A percentile compares a stretch with the other conserved stretches of the same genome.
Conservation (phyloP, 2,329 filamentous ascomycete species). For the Canariomyces notabilis region DNA sequence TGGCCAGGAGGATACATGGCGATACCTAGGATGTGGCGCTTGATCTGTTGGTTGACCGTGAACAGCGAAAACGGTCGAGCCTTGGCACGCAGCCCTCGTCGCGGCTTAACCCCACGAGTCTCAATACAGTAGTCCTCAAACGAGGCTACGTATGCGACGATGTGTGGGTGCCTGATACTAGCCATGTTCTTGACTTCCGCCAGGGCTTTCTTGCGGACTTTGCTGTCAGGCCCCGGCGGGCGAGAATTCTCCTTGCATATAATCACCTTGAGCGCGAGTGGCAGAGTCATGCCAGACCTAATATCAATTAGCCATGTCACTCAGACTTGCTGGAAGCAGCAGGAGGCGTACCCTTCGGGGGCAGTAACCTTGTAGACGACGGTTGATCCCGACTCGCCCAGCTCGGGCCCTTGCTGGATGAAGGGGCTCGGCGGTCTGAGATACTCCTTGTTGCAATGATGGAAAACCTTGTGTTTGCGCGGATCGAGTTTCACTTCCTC, state of each 20-base stretch:
- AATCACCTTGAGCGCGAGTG: conserved; percentile 26
- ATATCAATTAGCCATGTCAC: no score
- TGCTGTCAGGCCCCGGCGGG: conserved; percentile 23
- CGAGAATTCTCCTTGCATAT: conserved; percentile 21
- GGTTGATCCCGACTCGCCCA: conserved; percentile 24
- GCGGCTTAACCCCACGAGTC: conserved; percentile 10
- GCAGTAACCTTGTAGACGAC: conserved; percentile 23
- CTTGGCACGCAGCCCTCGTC: background rate
- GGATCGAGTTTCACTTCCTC: conserved; percentile 15
- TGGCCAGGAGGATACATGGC: conserved; percentile 26
- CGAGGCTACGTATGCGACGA: conserved; percentile 26
- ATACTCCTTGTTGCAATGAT: conserved; percentile 23
- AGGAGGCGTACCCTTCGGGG: conserved; percentile 18
- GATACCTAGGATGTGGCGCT: conserved; percentile 24
- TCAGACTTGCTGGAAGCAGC: no score
- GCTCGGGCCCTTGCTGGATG: conserved; percentile 14
- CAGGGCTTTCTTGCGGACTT: conserved; percentile 19
- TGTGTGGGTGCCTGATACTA: conserved; percentile 22
- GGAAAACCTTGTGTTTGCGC: conserved; percentile 26
- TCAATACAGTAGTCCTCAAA: conserved; percentile 26
- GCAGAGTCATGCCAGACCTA: no score
- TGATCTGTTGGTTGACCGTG: conserved; percentile 20
- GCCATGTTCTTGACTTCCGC: conserved; percentile 25
- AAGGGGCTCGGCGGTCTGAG: conserved; percentile 21
- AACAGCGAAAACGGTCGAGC: conserved; percentile 4